Percentiles rank a stretch among this genome's conserved stretches.
These are phyloP conservation scores for Globisporangium rhizosaccharum DNA, from an alignment of 352 stramenopile genomes.

Conservation along the genomic window DNA sequence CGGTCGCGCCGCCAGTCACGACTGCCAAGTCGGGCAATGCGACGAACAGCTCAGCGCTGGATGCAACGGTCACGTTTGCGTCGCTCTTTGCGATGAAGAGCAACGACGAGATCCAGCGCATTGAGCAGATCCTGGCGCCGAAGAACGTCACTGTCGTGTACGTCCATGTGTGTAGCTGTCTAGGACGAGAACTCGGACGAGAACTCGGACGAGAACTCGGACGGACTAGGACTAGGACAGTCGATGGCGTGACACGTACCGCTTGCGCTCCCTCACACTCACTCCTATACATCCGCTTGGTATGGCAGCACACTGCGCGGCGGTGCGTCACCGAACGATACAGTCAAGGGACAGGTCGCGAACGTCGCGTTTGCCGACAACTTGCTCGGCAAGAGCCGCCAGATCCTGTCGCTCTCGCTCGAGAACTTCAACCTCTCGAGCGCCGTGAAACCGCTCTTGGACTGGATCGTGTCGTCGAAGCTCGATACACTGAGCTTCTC, in stretches of 20 bases:
- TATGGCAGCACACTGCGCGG: not conserved
- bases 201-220: too few relatives aligned
- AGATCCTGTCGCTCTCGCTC: not conserved
- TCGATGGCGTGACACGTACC: too few relatives aligned
- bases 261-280: not conserved
- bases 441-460: not conserved
- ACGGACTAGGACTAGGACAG: too few relatives aligned
- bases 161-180: not conserved
- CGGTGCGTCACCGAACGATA: not conserved
- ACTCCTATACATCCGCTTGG: not conserved
- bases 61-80: not conserved
- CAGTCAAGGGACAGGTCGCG: not conserved
- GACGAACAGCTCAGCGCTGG: not conserved
- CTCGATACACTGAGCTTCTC: slow-evolving; percentile 5
- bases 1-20: not conserved
- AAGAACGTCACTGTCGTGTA: slow-evolving; percentile 1
- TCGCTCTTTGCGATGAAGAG: not conserved
- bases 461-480: not conserved
- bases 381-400: not conserved
- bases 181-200: too few relatives aligned
- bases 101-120: not conserved
- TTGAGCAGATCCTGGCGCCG: not conserved
- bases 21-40: not conserved
- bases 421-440: not conserved
- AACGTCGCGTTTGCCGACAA: not conserved